Evolutionary conservation across 2,329 filamentous ascomycete species (phyloP), one percentile per base, ranked within the genome.

Genomic region (Clonostachys solani): DNA sequence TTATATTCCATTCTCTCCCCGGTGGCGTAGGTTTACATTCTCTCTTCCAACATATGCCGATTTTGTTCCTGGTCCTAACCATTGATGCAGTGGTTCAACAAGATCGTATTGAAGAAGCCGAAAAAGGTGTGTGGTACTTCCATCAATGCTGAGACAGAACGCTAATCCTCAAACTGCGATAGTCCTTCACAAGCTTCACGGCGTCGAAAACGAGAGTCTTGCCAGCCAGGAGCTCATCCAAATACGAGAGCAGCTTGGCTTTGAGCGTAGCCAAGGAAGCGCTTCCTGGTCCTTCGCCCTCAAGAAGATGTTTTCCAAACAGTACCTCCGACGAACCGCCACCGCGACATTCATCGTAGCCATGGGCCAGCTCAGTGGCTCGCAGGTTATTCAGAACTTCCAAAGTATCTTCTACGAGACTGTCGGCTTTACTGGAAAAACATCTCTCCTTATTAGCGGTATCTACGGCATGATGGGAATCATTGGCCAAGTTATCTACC

Each of bases 381-480:
- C 57, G 13, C 50, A 52, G 16, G 52, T 61, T 16, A 60, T 65
- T 18, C 62, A 65, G 44, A 65, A 63, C 49, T 66, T 59, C 48
- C 62, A 66, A 41, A 55, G 49, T 4, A 50, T 65, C n/a, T 52
- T 65, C 35, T 65, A 68, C 42, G 65, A 68, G 49, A 65, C 71
- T 18, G 64, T 77, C 45, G 72, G 70, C 52, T 72, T 75, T 18
- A 69, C 73, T 47, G 73, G 73, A 55, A 68, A 68, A 50, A 66
- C 68, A 6, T 66, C 73, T 19, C 62, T 77, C 5, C 61, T 78
- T 15, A 75, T 74, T 23, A 71, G 71, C 45, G 75, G 71, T 12
- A 68, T 68, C 16, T 65, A 66, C n/a, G 63, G 62, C 9, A 54
- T 64, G 18, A 65, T 63, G 60, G 61, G 56, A 0, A 45, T 64